Conservation (phyloP, 805 yeast genomes). For the Barnettozyma botsteinii region DNA sequence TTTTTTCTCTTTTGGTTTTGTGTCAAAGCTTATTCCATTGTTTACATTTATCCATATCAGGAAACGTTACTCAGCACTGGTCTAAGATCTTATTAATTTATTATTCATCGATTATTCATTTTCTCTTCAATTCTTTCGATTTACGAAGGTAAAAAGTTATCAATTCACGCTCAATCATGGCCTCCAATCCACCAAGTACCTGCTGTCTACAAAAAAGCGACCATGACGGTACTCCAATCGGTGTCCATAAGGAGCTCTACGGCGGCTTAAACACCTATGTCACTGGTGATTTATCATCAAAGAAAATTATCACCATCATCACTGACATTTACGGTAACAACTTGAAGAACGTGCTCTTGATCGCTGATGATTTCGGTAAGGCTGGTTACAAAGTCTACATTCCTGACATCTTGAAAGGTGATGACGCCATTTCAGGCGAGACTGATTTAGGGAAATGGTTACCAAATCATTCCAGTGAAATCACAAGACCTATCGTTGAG, state of each 20-base stretch:
- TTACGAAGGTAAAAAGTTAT: no score
- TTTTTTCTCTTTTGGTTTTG: neutral
- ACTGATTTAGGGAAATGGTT: conserved; percentile 43
- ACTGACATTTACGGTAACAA: conserved; percentile 68
- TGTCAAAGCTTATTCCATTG: no score
- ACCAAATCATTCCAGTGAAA: conserved; percentile 42
- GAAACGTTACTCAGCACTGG: neutral
- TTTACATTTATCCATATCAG: neutral
- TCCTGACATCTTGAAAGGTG: conserved; percentile 68
- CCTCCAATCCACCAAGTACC: conserved; percentile 47
- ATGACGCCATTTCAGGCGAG: conserved; percentile 30
- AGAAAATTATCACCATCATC: conserved; percentile 52
- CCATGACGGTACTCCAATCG: conserved; percentile 47
- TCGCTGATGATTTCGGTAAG: conserved; percentile 62
- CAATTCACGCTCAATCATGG: no score
- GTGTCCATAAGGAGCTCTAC: conserved; percentile 34
- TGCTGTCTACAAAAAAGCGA: conserved; percentile 40
- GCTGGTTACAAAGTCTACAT: conserved; percentile 59
- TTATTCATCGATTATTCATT: no score
- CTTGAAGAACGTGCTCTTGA: conserved; percentile 49
- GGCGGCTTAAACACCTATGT: conserved; percentile 47
- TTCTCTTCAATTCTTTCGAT: neutral
- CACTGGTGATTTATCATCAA: conserved; percentile 35
- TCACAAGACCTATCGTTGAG: conserved; percentile 43
- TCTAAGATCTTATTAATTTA: no score